Evolutionary conservation across 352 stramenopile species (phyloP).

Genomic region (Phytophthora chlamydospora): DNA sequence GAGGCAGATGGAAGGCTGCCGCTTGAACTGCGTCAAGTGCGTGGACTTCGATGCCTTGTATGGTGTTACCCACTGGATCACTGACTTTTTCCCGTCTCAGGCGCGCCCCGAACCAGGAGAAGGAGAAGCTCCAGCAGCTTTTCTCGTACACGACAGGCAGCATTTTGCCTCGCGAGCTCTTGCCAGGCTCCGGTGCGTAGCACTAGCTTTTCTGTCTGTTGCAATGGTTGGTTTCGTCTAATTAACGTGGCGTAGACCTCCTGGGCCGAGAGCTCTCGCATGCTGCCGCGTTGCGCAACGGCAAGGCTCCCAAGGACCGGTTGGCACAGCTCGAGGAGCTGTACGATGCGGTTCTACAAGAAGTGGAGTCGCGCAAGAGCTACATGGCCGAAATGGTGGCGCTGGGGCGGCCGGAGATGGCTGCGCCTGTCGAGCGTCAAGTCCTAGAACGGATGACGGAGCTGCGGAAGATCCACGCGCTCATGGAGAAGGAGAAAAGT

Average conservation of each 20-base stretch:
- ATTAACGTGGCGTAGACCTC: conserved; percentile 44
- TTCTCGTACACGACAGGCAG: conserved; percentile 73
- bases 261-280: conserved; percentile 69
- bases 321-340: conserved; percentile 68
- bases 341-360: conserved; percentile 60
- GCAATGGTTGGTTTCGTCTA: conserved; percentile 1
- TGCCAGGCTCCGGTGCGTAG: conserved; percentile 66
- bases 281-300: conserved; percentile 46
- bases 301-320: conserved; percentile 40
- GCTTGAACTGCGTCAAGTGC: conserved; percentile 58
- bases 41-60: background rate
- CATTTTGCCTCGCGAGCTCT: conserved; percentile 72
- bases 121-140: conserved; percentile 83
- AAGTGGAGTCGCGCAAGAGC: conserved; percentile 68
- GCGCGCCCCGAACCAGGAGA: conserved; percentile 71
- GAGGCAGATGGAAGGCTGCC: conserved; percentile 69
- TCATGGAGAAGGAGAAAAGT: conserved; percentile 58
- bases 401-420: conserved; percentile 50
- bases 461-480: conserved; percentile 61
- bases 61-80: background rate
- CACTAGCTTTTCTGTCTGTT: background rate
- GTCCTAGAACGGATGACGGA: conserved; percentile 70
- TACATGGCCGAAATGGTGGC: conserved; percentile 74
- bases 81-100: conserved; percentile 7
- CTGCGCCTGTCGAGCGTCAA: conserved; percentile 59